Evolutionary conservation across 2,329 filamentous ascomycete species (phyloP), one percentile per base, ranked within the genome.

Genomic region (Rhynchosporium graminicola): DNA sequence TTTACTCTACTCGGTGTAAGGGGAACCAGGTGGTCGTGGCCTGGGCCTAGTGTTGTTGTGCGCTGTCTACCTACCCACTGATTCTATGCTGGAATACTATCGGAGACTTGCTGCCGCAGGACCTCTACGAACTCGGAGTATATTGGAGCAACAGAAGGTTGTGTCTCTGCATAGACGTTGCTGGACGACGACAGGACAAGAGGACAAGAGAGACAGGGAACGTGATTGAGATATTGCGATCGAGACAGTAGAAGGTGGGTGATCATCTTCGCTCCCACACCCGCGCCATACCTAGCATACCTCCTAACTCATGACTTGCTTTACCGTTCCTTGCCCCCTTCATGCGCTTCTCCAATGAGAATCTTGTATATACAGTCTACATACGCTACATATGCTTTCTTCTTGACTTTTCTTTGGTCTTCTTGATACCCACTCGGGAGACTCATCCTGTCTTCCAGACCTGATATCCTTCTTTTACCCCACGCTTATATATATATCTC

Each of bases 211-310:
- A 48, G 43, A 46, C n/a, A 54, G 60, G 59, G 58, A 62, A 63
- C 65, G 67, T 69, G 67, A 69, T 68, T 66, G 52, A 61, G 54
- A 64, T 59, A 66, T 58, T 57, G 33, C 51, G 40, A 55, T 29
- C 55, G 45, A 64, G 48, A 58, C 40, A 42, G 31, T 38, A 59
- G 56, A 57, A 68, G 64, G 67, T 68, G 61, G 65, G 67, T 69
- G 66, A 66, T 65, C 59, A 60, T 47, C 56, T 45, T 59, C 20
- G 33, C 66, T 51, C 45, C 57, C 51, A 63, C 61, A 46, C 57
- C 48, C 40, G 6, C 56, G 38, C 45, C 36, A 45, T 55, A 7
- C 55, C 20, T 31, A 46, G 42, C 48, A 26, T 31, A 38, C 7
- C 4, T 29, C 20, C 20, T 29, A 33, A 45, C 62, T 59, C 51